Conservation (phyloP, 1,139 yeast species). For the Magnusiomyces paraingens region DNA sequence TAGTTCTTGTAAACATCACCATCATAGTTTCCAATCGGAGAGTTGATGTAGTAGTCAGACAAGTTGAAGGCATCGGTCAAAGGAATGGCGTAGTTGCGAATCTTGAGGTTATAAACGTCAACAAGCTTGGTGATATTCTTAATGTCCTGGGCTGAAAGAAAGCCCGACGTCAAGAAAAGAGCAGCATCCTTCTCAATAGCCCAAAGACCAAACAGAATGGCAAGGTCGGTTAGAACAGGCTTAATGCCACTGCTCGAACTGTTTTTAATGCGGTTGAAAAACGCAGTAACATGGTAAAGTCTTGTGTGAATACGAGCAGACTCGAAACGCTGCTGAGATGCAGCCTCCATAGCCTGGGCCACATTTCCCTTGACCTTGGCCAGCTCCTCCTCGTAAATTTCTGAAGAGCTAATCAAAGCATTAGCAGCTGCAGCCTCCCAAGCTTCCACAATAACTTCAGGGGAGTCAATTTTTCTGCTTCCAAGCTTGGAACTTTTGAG, state of each 20-base stretch:
- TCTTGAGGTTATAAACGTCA: constrained; percentile 32
- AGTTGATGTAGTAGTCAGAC: constrained; percentile 77
- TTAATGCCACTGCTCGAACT: constrained; percentile 23
- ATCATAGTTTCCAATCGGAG: constrained; percentile 77
- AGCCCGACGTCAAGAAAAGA: constrained; percentile 60
- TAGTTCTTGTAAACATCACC: constrained; percentile 87
- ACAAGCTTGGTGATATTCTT: constrained; percentile 32
- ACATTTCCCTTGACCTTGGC: constrained; percentile 21
- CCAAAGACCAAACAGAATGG: constrained; percentile 58
- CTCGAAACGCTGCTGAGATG: constrained; percentile 33
- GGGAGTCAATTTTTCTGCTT: constrained; percentile 19
- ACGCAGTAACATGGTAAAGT: constrained; percentile 29
- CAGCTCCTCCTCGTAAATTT: constrained; percentile 17
- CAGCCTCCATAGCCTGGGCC: constrained; percentile 32
- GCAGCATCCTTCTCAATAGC: constrained; percentile 73
- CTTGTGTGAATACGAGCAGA: constrained; percentile 34
- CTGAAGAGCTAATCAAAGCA: constrained; percentile 29
- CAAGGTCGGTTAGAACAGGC: constrained; percentile 43
- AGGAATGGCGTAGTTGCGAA: constrained; percentile 66
- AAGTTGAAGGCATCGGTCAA: constrained; percentile 86
- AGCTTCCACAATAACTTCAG: constrained; percentile 28
- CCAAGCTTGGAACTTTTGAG: constrained; percentile 24
- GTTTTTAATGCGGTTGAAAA: constrained; percentile 25
- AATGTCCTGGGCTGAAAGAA: constrained; percentile 39
- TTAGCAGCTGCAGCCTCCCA: constrained; percentile 37